Percentiles rank a stretch among this genome's conserved stretches.
Evolutionary conservation across 345 rosid genomes (phyloP).

Genomic region (Populus davidiana): DNA sequence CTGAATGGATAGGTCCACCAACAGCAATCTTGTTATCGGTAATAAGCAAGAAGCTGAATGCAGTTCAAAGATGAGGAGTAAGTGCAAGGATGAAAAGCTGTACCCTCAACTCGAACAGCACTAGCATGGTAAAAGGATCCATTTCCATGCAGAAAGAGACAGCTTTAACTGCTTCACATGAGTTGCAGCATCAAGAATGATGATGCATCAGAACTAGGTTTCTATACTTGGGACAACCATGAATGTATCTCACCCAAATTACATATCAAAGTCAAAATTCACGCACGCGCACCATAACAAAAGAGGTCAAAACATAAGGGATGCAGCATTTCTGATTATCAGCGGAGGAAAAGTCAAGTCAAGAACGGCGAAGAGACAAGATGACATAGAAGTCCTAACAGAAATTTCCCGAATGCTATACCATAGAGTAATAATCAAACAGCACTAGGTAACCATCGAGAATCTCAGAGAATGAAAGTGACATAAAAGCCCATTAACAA

Average conservation of each 20-base stretch:
- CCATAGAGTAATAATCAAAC: conserved; percentile 11
- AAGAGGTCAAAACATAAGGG: conserved; percentile 12
- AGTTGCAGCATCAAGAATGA: background rate
- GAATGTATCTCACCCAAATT: conserved; percentile 7
- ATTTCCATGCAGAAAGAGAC: conserved; percentile 19
- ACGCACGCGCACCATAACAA: background rate
- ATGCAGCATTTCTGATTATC: conserved; percentile 6
- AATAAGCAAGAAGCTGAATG: conserved; percentile 13
- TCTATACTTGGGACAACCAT: background rate
- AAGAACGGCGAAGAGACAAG: conserved; percentile 17
- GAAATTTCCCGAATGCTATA: background rate
- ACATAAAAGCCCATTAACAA: conserved; percentile 7
- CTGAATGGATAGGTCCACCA: conserved; percentile 15
- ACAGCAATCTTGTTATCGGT: conserved; percentile 3
- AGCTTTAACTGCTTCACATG: conserved; percentile 1
- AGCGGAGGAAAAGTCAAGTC: conserved; percentile 4
- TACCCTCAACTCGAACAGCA: conserved; percentile 12
- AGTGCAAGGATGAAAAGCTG: conserved; percentile 12
- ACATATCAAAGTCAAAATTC: background rate
- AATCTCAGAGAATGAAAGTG: conserved; percentile 14
- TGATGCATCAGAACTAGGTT: background rate
- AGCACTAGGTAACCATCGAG: background rate
- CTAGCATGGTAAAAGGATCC: conserved; percentile 1
- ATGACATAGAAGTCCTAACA: conserved; percentile 2
- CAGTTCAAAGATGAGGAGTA: conserved; percentile 8